These are phyloP conservation scores for Trichosporon asahii DNA, from an alignment of 1,284 basidiomycete genomes.

Conservation along the genomic window DNA sequence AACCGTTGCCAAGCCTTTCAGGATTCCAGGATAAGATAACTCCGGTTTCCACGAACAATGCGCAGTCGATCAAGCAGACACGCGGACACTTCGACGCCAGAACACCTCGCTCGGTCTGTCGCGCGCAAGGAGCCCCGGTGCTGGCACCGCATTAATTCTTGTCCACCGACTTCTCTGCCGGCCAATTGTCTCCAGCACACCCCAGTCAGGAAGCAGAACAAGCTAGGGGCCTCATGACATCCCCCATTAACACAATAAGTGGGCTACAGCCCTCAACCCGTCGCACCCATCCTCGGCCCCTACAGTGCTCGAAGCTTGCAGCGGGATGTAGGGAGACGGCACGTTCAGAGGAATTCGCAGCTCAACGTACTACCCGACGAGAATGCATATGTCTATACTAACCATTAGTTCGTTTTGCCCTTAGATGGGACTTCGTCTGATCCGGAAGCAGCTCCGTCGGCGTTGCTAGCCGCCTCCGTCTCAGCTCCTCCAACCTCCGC, in stretches of 20 bases:
- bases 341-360: too few relatives aligned
- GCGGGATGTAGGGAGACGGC: too few relatives aligned
- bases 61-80: not conserved
- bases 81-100: not conserved
- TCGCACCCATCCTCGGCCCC: not conserved
- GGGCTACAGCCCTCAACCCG: too few relatives aligned
- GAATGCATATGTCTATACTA: constrained; percentile 11
- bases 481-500: constrained; percentile 12
- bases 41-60: not conserved
- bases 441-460: not conserved
- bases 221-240: too few relatives aligned
- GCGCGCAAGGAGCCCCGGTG: too few relatives aligned
- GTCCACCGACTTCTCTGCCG: too few relatives aligned
- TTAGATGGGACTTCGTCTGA: not conserved
- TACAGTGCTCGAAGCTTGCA: too few relatives aligned
- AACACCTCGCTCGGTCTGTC: too few relatives aligned
- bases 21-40: not conserved
- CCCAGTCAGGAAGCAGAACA: too few relatives aligned
- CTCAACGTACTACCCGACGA: not conserved
- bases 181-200: too few relatives aligned
- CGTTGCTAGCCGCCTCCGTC: not conserved
- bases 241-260: too few relatives aligned
- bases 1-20: not conserved
- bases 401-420: constrained; percentile 9
- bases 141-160: too few relatives aligned